Evolutionary conservation across 371 early-diverging fungal species (phyloP), one percentile per base, ranked within the genome.

Genomic region (Actinomortierella ambigua): DNA sequence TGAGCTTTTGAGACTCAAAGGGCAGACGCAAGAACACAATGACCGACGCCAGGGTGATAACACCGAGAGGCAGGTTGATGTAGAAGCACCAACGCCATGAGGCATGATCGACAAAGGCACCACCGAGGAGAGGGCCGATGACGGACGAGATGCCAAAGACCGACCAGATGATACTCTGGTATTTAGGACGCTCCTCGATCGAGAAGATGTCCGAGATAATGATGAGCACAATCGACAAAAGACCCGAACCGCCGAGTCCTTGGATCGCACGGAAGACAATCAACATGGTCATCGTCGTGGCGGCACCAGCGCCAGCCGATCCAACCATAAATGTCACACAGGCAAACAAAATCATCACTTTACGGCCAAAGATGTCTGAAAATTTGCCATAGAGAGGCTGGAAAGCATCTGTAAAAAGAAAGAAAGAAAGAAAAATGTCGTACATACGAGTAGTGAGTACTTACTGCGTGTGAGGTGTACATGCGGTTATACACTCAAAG

Each of bases 181-280:
- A 90, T 9, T 85, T 81, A 29, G 86, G 88, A 0, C 93, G 83
- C 23, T 93, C 83, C 13, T 81, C 69, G 17, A 90, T 44, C 11
- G 90, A 78, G 0, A 76, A 66, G 24, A 95, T 75, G 55, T 96
- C 96, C 2, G 93, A 83, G 50, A 95, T 86, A 57, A 93, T 87
- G 56, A 95, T 90, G 55, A 90, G 82, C 18, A 84, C 82, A 28
- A 91, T 59, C 0, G 82, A 66, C 44, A 88, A 65, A n/a, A 94
- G 68, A 1, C 96, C 96, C 1, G 91, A 92, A 5, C 83, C 92
- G 13, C 92, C 92, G 5, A 83, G 65, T 1, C 88, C 88, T 42
- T 84, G 80, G 44, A 87, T 58, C 1, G 87, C 88, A 8, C 90
- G 81, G 39, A 80, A 81, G 43, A 81, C 76, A 54, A 90, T 90